Evolutionary conservation across 176 grass and related monocot genomes (phyloP), one percentile per base, ranked within the genome.

Genomic region (Zea luxurians): DNA sequence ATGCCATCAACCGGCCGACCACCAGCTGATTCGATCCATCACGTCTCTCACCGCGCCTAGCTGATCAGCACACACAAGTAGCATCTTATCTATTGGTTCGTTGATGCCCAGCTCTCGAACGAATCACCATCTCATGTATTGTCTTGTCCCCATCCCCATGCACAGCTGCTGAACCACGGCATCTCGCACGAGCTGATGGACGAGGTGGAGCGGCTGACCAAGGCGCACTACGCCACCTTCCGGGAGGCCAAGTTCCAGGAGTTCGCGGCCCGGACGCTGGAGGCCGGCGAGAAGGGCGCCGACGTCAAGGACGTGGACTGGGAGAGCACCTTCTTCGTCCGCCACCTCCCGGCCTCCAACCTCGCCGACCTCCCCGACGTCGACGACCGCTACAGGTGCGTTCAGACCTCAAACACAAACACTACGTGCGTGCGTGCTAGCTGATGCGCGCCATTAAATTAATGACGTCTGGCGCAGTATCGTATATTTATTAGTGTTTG

Each of bases 251-350:
- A 53, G 64, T 99, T 99, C 83, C 59, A 73, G 81, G 88, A 96
- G 83, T 96, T 99, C 74, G 88, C 92, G 21, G 53, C 36, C 35
- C 73, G 38, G 62, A 78, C 88, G 52, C 76, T 99, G 65, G 78
- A 92, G 74, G 88, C 79, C 64, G 90, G 78, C 66, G 53, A 68
- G 13, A 63, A 77, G 59, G 88, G 82, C 27, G 68, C 27, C 15
- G 50, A 78, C 73, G 89, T 85, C 9, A 84, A 61, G 37, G 60
- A 87, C 83, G 35, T 95, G 41, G 96, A 99, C 80, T 99, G 96
- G 96, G 96, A 99, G 83, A 99, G 90, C 88, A 88, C 92, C 77
- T 95, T 95, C 86, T 99, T 93, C 88, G 68, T 93, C 18, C 75
- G 88, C 78, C 96, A 99, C 73, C 86, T 78, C 46, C 96, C 96